Evolutionary conservation across 768 basidiomycete species (phyloP), one percentile per base, ranked within the genome.

Genomic region (Tricholoma furcatifolium): DNA sequence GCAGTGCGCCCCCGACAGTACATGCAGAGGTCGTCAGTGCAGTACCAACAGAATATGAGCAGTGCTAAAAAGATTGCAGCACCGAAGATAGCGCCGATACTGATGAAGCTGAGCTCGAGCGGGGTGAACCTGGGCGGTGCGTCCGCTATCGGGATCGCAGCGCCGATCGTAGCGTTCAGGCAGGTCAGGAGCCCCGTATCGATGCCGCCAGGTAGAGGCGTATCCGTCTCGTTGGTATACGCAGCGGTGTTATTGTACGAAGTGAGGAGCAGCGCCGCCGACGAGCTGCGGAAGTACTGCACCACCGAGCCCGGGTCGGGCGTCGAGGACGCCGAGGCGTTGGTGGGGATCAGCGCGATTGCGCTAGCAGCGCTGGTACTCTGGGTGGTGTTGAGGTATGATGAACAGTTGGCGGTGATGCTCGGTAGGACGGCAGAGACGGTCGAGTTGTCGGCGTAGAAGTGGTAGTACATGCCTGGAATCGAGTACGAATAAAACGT

Each of bases 201-300:
- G 15, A 83, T 68, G 36, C 67, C 69, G 1, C 65, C 62, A 1
- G 84, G 84, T 1, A 88, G 67, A 1, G 81, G 74, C 0, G 77
- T 69, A 50, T 79, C 72, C 7, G 70, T 62, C 31, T 78, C 67
- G 2, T 65, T 61, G 27, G 63, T 63, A 20, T 78, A 63, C 2
- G 70, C 75, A 15, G 75, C 79, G 0, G 81, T 80, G 57, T 86
- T 78, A 60, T 87, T 85, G 62, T 87, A 87, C 0, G 79, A 79
- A 43, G 86, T 78, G 2, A 87, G 68, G 2, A 81, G 75, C 17
- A 87, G 71, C 2, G 75, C 78, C 30, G 84, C 72, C 46, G 78
- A 83, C 60, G 81, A 82, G 3, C 82, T 78, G 23, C 85, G 81
- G 59, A 82, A 87, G 63, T 87, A 87, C 50, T 86, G 79, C n/a